Percentiles rank a stretch among this genome's conserved stretches.
Conservation (phyloP, 2,329 filamentous ascomycete genomes). For the Pyricularia pennisetigena region DNA sequence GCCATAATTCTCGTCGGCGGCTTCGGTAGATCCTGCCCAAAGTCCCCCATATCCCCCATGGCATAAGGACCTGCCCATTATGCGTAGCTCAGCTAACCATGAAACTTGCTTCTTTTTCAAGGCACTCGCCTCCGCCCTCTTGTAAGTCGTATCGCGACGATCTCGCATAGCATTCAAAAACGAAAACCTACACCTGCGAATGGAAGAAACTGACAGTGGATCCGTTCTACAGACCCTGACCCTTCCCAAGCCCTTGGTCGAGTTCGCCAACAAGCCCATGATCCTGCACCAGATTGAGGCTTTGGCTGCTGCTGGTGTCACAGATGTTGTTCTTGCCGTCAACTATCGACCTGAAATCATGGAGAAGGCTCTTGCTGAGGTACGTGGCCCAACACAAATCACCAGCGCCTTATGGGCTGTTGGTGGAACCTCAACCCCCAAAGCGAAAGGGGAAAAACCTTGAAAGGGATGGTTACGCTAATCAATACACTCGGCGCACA, state of each 20-base stretch:
- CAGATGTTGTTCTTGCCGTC: conserved; percentile 93
- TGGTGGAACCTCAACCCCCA: background rate
- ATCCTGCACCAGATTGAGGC: conserved; percentile 97
- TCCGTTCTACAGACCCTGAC: conserved; percentile 66
- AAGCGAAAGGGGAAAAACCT: background rate
- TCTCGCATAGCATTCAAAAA: conserved; percentile 8
- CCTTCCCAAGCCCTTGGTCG: conserved; percentile 92
- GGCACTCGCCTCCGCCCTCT: conserved; percentile 91
- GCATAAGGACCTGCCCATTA: background rate
- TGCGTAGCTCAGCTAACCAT: background rate
- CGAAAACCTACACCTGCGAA: background rate
- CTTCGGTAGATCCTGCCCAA: conserved; percentile 45
- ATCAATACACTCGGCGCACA: background rate
- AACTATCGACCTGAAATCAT: conserved; percentile 99
- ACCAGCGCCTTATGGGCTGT: background rate
- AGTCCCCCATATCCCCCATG: background rate
- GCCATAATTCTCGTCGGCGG: conserved; percentile 98
- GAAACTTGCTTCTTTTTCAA: background rate
- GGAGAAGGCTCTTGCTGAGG: conserved; percentile 86
- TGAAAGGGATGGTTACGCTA: background rate
- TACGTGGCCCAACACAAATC: conserved; percentile 28
- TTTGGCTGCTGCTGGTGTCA: conserved; percentile 85
- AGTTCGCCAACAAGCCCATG: conserved; percentile 99
- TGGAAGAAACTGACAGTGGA: conserved; percentile 6
- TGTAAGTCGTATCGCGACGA: conserved; percentile 43